These are phyloP conservation scores for Cyclostephanos invisitatus DNA, from an alignment of 108 stramenopile species.

Conservation along the genomic window DNA sequence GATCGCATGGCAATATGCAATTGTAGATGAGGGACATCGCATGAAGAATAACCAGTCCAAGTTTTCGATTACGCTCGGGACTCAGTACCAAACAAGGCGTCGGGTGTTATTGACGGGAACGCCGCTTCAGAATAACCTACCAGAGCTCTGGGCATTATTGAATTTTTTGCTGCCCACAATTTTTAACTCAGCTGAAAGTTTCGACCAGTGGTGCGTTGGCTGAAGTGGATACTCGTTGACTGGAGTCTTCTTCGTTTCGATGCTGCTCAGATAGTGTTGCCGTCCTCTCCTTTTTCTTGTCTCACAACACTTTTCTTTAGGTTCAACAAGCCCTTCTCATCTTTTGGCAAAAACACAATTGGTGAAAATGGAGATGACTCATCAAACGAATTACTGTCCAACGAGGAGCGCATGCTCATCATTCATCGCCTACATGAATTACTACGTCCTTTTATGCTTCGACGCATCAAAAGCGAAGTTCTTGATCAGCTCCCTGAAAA, in stretches of 20 bases:
- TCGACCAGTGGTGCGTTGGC: constrained; percentile 58
- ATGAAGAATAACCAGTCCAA: constrained; percentile 94
- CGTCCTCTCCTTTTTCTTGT: background rate
- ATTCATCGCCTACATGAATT: constrained; percentile 92
- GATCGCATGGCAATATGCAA: constrained; percentile 86
- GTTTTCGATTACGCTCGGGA: constrained; percentile 90
- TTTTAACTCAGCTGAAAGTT: constrained; percentile 88
- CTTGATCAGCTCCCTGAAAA: constrained; percentile 89
- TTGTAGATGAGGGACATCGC: constrained; percentile 97
- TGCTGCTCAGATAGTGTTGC: constrained; percentile 40
- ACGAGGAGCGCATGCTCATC: constrained; percentile 91
- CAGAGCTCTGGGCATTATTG: constrained; percentile 94
- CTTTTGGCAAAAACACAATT: constrained; percentile 56
- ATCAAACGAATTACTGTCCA: constrained; percentile 60
- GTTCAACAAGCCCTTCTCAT: constrained; percentile 91
- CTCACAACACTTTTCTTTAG: constrained; percentile 17
- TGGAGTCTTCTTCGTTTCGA: constrained; percentile 79
- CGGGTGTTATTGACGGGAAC: constrained; percentile 98
- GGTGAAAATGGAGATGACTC: constrained; percentile 45
- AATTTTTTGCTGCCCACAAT: constrained; percentile 91
- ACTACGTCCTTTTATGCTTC: constrained; percentile 91
- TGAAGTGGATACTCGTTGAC: background rate
- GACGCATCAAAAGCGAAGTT: constrained; percentile 89
- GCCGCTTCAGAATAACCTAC: constrained; percentile 96
- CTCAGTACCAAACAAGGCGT: constrained; percentile 77